phyloP scores from a whole-genome alignment of 2,329 filamentous ascomycete genomes.

The Orbilia quercus region DNA sequence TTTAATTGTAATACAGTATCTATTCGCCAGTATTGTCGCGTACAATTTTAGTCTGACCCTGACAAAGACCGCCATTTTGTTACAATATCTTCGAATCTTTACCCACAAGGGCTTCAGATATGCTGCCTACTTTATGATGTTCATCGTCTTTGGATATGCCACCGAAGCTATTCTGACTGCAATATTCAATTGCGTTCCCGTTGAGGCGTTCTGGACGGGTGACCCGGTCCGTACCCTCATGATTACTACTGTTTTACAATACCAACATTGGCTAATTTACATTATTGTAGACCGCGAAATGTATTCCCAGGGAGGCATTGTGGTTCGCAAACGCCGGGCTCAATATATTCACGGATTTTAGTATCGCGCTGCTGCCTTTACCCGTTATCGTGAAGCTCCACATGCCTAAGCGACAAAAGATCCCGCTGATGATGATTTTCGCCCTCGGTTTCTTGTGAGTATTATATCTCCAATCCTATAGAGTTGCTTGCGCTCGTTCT shows the following conservation, averaged over 20 bases:
- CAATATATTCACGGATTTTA: constrained; percentile 60
- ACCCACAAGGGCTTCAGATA: constrained; percentile 57
- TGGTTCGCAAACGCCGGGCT: constrained; percentile 60
- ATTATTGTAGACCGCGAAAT: constrained; percentile 56
- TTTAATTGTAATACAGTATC: constrained; percentile 17
- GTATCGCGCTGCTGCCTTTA: constrained; percentile 62
- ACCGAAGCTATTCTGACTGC: constrained; percentile 59
- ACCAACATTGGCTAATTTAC: too few species aligned
- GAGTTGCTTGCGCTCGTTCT: neutral
- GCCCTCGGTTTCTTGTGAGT: constrained; percentile 64
- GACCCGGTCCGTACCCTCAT: constrained; percentile 42
- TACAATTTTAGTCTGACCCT: constrained; percentile 54
- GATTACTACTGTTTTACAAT: too few species aligned
- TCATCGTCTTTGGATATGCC: constrained; percentile 59
- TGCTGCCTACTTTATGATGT: constrained; percentile 58
- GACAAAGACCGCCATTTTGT: constrained; percentile 60
- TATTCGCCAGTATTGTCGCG: constrained; percentile 46
- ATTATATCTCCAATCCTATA: neutral
- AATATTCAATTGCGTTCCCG: constrained; percentile 60
- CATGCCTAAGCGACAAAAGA: constrained; percentile 64
- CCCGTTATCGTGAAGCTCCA: constrained; percentile 65
- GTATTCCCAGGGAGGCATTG: constrained; percentile 60
- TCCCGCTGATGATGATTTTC: constrained; percentile 65
- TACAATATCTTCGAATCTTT: constrained; percentile 61
- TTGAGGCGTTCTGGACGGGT: constrained; percentile 59